Percentiles rank a stretch among this genome's conserved stretches.
phyloP scores from a whole-genome alignment of 768 basidiomycete genomes.

The Leccinum broughii region DNA sequence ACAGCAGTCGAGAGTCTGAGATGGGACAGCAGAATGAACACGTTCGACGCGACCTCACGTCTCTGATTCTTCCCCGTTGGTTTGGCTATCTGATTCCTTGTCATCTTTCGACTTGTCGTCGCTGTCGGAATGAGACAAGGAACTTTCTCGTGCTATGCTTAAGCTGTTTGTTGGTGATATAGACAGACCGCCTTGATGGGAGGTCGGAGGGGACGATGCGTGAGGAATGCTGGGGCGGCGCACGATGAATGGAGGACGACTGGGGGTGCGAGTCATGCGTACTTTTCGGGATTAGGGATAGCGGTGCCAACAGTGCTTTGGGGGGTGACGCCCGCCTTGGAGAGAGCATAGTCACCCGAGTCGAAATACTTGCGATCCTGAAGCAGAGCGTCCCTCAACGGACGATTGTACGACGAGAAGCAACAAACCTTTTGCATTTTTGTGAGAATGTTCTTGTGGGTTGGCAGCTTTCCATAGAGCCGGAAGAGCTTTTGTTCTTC shows the following conservation, averaged over 20 bases:
- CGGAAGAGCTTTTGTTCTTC: constrained; percentile 94
- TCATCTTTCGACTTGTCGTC: constrained; percentile 23
- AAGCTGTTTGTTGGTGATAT: constrained; percentile 74
- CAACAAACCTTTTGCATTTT: constrained; percentile 90
- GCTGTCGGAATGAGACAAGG: constrained; percentile 34
- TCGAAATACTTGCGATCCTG: constrained; percentile 99
- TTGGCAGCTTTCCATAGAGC: constrained; percentile 92
- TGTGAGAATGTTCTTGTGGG: constrained; percentile 88
- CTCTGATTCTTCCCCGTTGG: constrained; percentile 16
- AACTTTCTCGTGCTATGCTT: constrained; percentile 65
- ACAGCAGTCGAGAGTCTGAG: constrained; percentile 13
- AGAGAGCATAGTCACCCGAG: constrained; percentile 97
- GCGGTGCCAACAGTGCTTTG: constrained; percentile 91
- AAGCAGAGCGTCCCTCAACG: constrained; percentile 9
- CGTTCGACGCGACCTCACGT: constrained; percentile 15
- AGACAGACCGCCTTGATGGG: constrained; percentile 57
- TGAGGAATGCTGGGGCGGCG: constrained; percentile 73
- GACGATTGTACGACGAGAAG: constrained; percentile 1
- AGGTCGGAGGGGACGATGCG: constrained; percentile 69
- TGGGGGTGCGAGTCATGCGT: constrained; percentile 31
- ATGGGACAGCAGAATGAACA: constrained; percentile 5
- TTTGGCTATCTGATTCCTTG: constrained; percentile 6
- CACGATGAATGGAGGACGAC: not conserved
- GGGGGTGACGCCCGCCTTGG: constrained; percentile 90
- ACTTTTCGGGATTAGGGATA: constrained; percentile 98